These are phyloP conservation scores for Bisporella sp. DNA, from an alignment of 2,329 filamentous ascomycete genomes.

Conservation along the genomic window DNA sequence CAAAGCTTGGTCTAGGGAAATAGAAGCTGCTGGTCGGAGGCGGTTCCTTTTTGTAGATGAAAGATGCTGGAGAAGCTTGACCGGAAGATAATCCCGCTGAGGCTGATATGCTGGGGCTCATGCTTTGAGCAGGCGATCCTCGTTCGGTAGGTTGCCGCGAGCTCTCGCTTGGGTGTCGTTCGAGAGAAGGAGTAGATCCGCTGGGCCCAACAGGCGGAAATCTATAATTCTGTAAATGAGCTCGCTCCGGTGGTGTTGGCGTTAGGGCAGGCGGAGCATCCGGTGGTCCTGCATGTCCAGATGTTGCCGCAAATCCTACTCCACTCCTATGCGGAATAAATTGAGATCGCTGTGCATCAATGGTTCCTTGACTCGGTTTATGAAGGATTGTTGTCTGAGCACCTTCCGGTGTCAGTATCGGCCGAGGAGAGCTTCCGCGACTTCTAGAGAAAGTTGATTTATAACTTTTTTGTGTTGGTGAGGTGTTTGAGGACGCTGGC, in stretches of 20 bases:
- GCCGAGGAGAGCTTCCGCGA: slow-evolving; percentile 9
- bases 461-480: slow-evolving; percentile 14
- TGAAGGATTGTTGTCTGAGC: too few relatives aligned
- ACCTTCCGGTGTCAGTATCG: slow-evolving; percentile 24
- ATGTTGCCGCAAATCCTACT: too few relatives aligned
- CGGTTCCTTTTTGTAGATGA: slow-evolving; percentile 19
- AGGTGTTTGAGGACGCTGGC: slow-evolving; percentile 13
- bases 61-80: slow-evolving; percentile 30
- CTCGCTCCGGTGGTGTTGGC: slow-evolving; percentile 22
- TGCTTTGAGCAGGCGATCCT: slow-evolving; percentile 29
- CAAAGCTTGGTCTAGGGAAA: slow-evolving; percentile 23
- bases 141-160: slow-evolving; percentile 33
- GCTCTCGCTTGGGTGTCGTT: slow-evolving; percentile 24
- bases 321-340: too few relatives aligned
- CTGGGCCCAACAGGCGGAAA: slow-evolving; percentile 35
- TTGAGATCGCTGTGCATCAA: too few relatives aligned
- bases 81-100: slow-evolving; percentile 36
- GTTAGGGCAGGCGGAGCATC: slow-evolving; percentile 32
- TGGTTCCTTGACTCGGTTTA: too few relatives aligned
- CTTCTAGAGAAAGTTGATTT: slow-evolving; percentile 20
- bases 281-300: slow-evolving; percentile 29
- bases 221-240: slow-evolving; percentile 20
- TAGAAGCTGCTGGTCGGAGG: slow-evolving; percentile 18
- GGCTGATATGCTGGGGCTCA: slow-evolving; percentile 40
- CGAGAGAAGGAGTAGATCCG: slow-evolving; percentile 30